These are phyloP conservation scores for Xerocomellus dryophilus DNA, from an alignment of 768 basidiomycete species.

Conservation along the genomic window DNA sequence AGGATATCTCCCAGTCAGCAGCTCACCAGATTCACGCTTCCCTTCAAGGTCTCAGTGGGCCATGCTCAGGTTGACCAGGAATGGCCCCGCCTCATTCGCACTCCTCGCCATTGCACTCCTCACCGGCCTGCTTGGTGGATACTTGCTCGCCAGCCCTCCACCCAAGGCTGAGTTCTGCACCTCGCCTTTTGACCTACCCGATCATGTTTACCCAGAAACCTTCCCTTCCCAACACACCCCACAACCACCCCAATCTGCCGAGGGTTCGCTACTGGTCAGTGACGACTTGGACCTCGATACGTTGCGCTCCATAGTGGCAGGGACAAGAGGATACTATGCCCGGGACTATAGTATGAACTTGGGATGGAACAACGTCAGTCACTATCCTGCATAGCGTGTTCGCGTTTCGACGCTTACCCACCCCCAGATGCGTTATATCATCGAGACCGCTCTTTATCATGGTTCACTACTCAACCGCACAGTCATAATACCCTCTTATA, in stretches of 20 bases:
- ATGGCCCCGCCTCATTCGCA: slow-evolving; percentile 9
- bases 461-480: slow-evolving; percentile 44
- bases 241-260: neutral
- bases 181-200: slow-evolving; percentile 14
- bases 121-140: slow-evolving; percentile 26
- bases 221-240: neutral
- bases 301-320: slow-evolving; percentile 33
- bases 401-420: neutral
- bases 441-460: slow-evolving; percentile 44
- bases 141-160: slow-evolving; percentile 19
- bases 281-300: slow-evolving; percentile 31
- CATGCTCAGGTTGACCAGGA: slow-evolving; percentile 16
- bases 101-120: slow-evolving; percentile 24
- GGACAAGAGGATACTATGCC: slow-evolving; percentile 42
- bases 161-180: slow-evolving; percentile 18
- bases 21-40: slow-evolving; percentile 5
- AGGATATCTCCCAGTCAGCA: slow-evolving; percentile 24
- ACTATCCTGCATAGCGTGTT: neutral
- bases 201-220: neutral
- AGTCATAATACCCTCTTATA: slow-evolving; percentile 42
- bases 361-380: slow-evolving; percentile 48
- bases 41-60: slow-evolving; percentile 5
- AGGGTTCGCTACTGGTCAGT: slow-evolving; percentile 13
- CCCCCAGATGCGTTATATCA: slow-evolving; percentile 45
- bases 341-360: slow-evolving; percentile 44